phyloP scores from a whole-genome alignment of 2,329 filamentous ascomycete genomes.

The Penicillium sp. region DNA sequence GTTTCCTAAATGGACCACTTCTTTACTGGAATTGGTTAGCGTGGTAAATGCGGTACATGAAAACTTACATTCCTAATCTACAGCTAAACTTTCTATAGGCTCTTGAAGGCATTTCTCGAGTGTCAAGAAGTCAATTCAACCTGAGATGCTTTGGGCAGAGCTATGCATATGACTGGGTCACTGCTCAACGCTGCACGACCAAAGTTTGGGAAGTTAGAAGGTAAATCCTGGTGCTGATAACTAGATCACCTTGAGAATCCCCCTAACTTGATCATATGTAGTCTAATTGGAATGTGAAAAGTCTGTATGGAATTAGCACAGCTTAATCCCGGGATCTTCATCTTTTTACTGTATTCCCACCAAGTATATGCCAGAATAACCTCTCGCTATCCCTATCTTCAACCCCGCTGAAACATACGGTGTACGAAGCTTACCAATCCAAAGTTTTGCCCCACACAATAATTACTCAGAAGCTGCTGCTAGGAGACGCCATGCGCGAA shows the following conservation, averaged over 20 bases:
- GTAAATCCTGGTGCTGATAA: neutral
- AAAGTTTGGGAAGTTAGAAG: neutral
- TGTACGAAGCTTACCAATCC: slow-evolving; percentile 4
- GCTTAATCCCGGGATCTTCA: neutral
- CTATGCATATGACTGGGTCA: neutral
- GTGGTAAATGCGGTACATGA: neutral
- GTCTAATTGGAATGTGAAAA: neutral
- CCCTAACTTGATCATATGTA: neutral
- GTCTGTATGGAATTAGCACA: neutral
- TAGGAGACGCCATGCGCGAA: slow-evolving; percentile 25
- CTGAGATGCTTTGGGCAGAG: fast-evolving
- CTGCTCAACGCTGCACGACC: neutral
- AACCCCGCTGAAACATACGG: neutral
- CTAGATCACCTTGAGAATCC: neutral
- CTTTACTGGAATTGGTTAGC: neutral
- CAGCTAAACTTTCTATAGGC: neutral
- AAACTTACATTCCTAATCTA: neutral
- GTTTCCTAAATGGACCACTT: neutral
- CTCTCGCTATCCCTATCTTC: neutral
- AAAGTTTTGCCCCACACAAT: neutral
- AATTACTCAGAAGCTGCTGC: slow-evolving; percentile 6
- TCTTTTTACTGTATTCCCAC: neutral
- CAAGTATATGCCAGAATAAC: neutral
- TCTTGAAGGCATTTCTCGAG: neutral
- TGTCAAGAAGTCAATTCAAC: neutral